Evolutionary conservation across 192 early-diverging fungal genomes (phyloP), one percentile per base, ranked within the genome.

Genomic region (Gryganskiella cystojenkinii): DNA sequence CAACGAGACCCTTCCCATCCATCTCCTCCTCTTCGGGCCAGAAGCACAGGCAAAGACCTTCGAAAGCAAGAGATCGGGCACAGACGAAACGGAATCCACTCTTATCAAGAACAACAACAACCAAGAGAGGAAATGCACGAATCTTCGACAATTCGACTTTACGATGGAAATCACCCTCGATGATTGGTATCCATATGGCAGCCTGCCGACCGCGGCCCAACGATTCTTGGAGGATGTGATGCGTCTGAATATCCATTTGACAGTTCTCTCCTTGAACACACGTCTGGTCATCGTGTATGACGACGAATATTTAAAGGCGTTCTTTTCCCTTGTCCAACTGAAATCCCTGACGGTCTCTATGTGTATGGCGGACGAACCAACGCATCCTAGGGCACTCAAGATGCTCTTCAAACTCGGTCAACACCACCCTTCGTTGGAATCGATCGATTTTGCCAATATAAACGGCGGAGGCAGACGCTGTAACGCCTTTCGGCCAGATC

Each of bases 111-210:
- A 44, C 15, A 44, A 3, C 45, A 46, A 46, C 45, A 46, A 7
- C 45, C n/a, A n/a, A n/a, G n/a, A n/a, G n/a, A 51, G 24, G 50
- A 15, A 3, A 51, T 51, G 50, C 24, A 51, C 50, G 25, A 25
- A n/a, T 51, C 50, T 51, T 25, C 50, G 50, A 25, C 50, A 51
- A 51, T 51, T 51, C 50, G 3, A 51, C 20, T 51, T 51, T 51
- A 46, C 45, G 2, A 46, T 46, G 45, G 10, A 46, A 4, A 5
- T 13, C 20, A 46, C 45, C 15, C 15, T 7, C 11, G 45, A 46
- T 46, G 20, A 20, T 10, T 46, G 45, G n/a, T n/a, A n/a, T n/a
- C n/a, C n/a, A n/a, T n/a, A n/a, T n/a, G n/a, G n/a, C n/a, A n/a
- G n/a, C n/a, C 17, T 3, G 20, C 17, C 15, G 45, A 2, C 3